Conservation (phyloP, 768 basidiomycete genomes). For the Antrodiella citrinella region DNA sequence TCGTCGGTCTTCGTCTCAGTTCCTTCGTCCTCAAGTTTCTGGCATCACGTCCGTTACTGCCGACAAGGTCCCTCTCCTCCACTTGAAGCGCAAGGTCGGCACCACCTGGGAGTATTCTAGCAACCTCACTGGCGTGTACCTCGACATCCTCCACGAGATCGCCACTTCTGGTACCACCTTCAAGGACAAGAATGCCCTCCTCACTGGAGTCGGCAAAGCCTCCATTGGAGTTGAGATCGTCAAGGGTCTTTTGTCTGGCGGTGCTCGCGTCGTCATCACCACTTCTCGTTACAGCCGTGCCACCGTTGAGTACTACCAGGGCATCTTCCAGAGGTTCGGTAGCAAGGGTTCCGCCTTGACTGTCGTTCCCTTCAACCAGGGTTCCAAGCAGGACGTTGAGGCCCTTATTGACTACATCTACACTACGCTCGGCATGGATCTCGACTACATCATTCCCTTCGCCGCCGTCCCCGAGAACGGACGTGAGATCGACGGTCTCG, state of each 20-base stretch:
- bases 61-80: slow-evolving; percentile 90
- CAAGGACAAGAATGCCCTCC: slow-evolving; percentile 96
- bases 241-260: slow-evolving; percentile 93
- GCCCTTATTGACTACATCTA: slow-evolving; percentile 98
- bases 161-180: slow-evolving; percentile 98
- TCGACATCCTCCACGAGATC: slow-evolving; percentile 96
- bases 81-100: slow-evolving; percentile 95
- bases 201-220: slow-evolving; percentile 96
- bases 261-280: slow-evolving; percentile 94
- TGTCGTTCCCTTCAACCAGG: slow-evolving; percentile 99
- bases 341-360: slow-evolving; percentile 94
- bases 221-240: slow-evolving; percentile 97
- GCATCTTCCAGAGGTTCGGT: slow-evolving; percentile 92
- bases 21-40: slow-evolving; percentile 87
- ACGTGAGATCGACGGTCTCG: slow-evolving; percentile 93
- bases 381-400: slow-evolving; percentile 97
- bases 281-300: slow-evolving; percentile 96
- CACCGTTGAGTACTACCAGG: slow-evolving; percentile 97
- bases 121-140: slow-evolving; percentile 91
- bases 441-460: slow-evolving; percentile 98
- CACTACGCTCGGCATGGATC: slow-evolving; percentile 86
- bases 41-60: slow-evolving; percentile 65
- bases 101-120: slow-evolving; percentile 94
- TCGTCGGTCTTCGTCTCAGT: slow-evolving; percentile 92
- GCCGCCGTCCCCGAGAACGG: slow-evolving; percentile 98